phyloP scores from a whole-genome alignment of 495 filamentous ascomycete species.

The Xylaria scruposa region DNA sequence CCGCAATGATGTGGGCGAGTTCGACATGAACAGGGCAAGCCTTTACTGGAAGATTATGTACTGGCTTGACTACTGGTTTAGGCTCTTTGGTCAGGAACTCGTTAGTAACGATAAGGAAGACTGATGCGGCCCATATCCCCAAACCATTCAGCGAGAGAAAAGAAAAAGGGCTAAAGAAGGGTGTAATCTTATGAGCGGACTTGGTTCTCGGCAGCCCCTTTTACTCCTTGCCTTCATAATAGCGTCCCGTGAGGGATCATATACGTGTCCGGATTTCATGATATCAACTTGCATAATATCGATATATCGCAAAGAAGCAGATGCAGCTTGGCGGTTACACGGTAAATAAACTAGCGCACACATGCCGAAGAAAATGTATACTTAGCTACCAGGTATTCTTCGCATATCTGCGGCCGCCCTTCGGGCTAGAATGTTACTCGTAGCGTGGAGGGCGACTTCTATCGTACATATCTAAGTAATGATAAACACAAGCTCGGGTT shows the following conservation, averaged over 20 bases:
- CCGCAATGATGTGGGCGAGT: constrained; percentile 76
- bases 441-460: background rate
- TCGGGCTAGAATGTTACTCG: background rate
- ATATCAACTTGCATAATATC: background rate
- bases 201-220: background rate
- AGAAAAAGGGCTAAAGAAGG: background rate
- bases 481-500: background rate
- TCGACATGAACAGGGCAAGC: constrained; percentile 77
- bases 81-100: constrained; percentile 57
- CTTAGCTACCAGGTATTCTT: background rate
- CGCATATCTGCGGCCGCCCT: background rate
- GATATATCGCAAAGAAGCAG: background rate
- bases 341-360: background rate
- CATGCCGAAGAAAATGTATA: constrained; percentile 2
- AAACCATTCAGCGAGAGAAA: background rate
- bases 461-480: background rate
- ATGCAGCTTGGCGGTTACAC: background rate
- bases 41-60: constrained; percentile 75
- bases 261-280: background rate
- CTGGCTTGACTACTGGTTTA: constrained; percentile 55
- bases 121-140: constrained; percentile 25
- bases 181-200: background rate
- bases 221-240: background rate
- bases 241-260: background rate
- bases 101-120: constrained; percentile 59